Evolutionary conservation across 2,329 filamentous ascomycete genomes (phyloP), one percentile per base, ranked within the genome.

Genomic region (Zymoseptoria passerinii): DNA sequence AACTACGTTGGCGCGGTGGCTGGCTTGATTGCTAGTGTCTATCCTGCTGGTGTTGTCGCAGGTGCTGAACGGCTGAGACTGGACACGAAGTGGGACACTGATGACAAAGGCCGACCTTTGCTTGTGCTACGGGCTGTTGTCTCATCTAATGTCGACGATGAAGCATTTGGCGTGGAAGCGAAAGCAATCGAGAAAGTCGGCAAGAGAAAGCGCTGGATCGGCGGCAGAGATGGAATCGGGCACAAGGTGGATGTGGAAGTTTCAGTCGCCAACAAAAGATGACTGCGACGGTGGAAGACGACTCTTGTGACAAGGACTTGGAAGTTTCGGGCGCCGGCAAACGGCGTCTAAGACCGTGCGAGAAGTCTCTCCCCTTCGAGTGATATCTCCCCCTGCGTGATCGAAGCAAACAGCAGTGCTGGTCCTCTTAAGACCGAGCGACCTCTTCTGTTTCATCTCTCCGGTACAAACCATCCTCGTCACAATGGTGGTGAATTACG

Each of bases 1-100:
- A 78, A 77, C 55, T 88, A 86, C 66, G 66, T 87, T 0, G 86
- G 86, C 0, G 77, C 79, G 16, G 77, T 88, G 1, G 84, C 82
- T 2, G 75, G 75, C 4, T 68, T 88, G 8, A 73, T 87, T 28
- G 81, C 80, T 0, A 76, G 74, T 8, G 74, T 88, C 8, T 87
- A 85, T 71, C 86, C 86, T 0, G 79, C 82, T 1, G 85, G 86
- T 1, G 70, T 77, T 1, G 68, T 81, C 2, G 61, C 61, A 6
- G 65, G 67, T 28, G 73, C 76, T 60, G 72, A 75, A 18, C 72
- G 74, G 23, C 68, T 81, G 23, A 70, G 68, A 1, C 71, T 80
- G 52, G 68, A 68, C 9, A 73, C 76, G 0, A 70, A 70, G 50
- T 80, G 77, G 77, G 72, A 72, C 13, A 72, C 67, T 59, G 65